Evolutionary conservation across 2,329 filamentous ascomycete genomes (phyloP).

Genomic region (Cylindrodendrum hubeiense): DNA sequence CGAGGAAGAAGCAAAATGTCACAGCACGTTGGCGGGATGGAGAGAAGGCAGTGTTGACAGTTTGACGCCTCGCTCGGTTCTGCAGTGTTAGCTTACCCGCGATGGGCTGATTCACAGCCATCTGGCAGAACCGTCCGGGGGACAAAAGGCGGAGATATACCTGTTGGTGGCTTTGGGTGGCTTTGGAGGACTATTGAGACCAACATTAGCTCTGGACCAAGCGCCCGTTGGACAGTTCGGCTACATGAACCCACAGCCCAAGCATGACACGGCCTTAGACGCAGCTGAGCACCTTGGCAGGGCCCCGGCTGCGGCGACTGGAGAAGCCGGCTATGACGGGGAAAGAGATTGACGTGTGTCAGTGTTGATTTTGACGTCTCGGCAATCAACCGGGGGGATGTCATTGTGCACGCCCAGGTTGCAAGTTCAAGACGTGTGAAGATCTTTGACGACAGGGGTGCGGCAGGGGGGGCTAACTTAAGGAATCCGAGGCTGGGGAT

Average conservation of each 20-base stretch:
- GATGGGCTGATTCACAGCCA: slow-evolving; percentile 16
- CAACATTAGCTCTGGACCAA: slow-evolving; percentile 15
- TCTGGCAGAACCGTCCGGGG: background rate
- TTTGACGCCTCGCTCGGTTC: background rate
- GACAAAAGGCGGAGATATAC: background rate
- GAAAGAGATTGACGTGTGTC: slow-evolving; percentile 15
- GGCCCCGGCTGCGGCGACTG: background rate
- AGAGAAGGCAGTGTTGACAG: background rate
- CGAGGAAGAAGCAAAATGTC: slow-evolving; percentile 16
- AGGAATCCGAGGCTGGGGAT: background rate
- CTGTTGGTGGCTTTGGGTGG: slow-evolving; percentile 1
- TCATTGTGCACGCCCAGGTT: background rate
- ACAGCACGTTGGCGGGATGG: background rate
- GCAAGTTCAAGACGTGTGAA: no score
- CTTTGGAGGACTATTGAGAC: background rate
- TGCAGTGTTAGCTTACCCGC: background rate
- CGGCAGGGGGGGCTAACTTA: background rate
- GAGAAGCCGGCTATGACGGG: background rate
- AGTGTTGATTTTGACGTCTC: background rate
- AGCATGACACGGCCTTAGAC: background rate
- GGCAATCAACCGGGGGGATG: slow-evolving; percentile 7
- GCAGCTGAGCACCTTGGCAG: background rate
- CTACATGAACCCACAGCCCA: slow-evolving; percentile 19
- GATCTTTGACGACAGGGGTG: no score
- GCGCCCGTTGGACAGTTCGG: background rate